phyloP scores from a whole-genome alignment of 2,329 filamentous ascomycete species.

The Fusarium multiceps region DNA sequence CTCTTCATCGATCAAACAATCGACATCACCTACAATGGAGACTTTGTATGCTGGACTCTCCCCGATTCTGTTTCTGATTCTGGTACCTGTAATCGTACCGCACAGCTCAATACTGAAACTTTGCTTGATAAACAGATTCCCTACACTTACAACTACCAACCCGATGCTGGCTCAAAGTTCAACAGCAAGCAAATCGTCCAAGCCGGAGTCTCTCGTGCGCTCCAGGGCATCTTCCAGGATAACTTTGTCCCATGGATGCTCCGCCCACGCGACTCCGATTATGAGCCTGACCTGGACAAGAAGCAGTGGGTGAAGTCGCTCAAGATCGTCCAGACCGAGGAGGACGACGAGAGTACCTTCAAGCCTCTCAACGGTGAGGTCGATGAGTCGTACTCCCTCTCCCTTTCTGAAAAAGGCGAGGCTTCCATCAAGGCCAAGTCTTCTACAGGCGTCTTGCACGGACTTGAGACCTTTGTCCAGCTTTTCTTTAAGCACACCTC shows the following conservation, averaged over 20 bases:
- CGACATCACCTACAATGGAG: constrained; percentile 68
- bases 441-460: constrained; percentile 76
- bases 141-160: constrained; percentile 59
- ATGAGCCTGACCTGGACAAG: constrained; percentile 66
- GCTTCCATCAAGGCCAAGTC: constrained; percentile 73
- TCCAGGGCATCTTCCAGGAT: constrained; percentile 72
- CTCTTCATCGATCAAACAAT: constrained; percentile 66
- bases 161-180: constrained; percentile 53
- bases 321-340: constrained; percentile 68
- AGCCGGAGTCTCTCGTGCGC: constrained; percentile 68
- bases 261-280: constrained; percentile 69
- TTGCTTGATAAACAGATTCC: constrained; percentile 57
- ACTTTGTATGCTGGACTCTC: constrained; percentile 62
- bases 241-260: constrained; percentile 85
- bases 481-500: constrained; percentile 79
- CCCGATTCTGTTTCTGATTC: constrained; percentile 42
- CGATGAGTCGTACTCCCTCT: constrained; percentile 81
- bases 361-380: constrained; percentile 71
- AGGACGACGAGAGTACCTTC: constrained; percentile 65
- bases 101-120: constrained; percentile 48
- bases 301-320: constrained; percentile 69
- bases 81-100: constrained; percentile 36
- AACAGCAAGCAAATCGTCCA: constrained; percentile 66
- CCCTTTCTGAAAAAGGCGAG: constrained; percentile 66
- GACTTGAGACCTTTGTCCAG: constrained; percentile 81